phyloP scores from a whole-genome alignment of 1,284 basidiomycete species.

The Microbotryomycetes sp. region DNA sequence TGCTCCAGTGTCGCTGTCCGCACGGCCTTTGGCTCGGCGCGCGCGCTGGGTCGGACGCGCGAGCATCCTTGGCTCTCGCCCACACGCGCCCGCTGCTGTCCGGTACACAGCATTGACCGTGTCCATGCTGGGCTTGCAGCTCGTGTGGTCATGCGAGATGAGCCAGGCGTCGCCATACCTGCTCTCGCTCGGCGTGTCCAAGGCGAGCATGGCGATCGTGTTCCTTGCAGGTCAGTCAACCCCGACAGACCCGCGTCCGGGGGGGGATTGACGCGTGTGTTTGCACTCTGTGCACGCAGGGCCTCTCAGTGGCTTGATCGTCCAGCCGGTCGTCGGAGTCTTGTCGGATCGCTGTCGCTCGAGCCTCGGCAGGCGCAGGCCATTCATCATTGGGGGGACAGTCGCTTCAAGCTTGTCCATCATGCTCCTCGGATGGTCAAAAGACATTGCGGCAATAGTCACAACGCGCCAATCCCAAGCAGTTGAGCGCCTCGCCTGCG shows the following conservation, averaged over 20 bases:
- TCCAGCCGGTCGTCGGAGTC: constrained; percentile 40
- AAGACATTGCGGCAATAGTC: constrained; percentile 34
- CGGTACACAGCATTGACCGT: constrained; percentile 11
- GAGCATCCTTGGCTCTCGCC: constrained; percentile 3
- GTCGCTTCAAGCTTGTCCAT: constrained; percentile 36
- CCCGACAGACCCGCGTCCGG: not conserved
- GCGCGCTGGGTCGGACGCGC: constrained; percentile 22
- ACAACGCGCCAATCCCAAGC: constrained; percentile 18
- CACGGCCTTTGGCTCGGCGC: not conserved
- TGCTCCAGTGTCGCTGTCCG: not conserved
- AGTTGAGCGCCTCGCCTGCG: not conserved
- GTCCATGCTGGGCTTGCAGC: constrained; percentile 25
- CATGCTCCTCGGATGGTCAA: constrained; percentile 38
- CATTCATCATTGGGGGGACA: constrained; percentile 39
- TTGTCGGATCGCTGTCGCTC: constrained; percentile 40
- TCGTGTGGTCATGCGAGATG: constrained; percentile 35
- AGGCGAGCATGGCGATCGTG: constrained; percentile 41
- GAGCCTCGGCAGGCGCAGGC: constrained; percentile 39
- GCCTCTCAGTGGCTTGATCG: constrained; percentile 32
- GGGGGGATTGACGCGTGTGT: not conserved
- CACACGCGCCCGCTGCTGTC: constrained; percentile 9
- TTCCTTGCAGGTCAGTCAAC: constrained; percentile 33
- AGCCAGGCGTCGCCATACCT: constrained; percentile 34
- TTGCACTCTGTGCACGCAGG: not conserved
- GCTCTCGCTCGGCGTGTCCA: constrained; percentile 33